Percentiles rank a stretch among this genome's conserved stretches.
Conservation (phyloP, 2,329 filamentous ascomycete genomes). For the Fusarium scirpi region DNA sequence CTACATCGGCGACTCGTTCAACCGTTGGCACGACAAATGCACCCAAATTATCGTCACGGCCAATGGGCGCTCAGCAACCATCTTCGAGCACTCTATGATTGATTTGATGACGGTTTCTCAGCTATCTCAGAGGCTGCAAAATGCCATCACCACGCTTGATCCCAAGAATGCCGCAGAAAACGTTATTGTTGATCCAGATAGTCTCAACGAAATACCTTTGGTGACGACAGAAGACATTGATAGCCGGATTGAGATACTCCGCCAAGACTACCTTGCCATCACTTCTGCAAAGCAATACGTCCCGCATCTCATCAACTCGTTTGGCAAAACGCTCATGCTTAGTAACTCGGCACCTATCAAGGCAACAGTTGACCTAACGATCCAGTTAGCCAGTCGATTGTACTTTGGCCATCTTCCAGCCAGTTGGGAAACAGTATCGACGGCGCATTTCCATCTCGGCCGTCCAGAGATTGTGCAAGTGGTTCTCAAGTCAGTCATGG, state of each 20-base stretch:
- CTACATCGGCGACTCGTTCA: conserved; percentile 13
- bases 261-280: background rate
- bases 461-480: conserved; percentile 9
- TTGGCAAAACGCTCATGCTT: background rate
- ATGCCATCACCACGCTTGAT: background rate
- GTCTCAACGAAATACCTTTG: background rate
- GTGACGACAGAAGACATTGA: background rate
- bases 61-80: conserved; percentile 9
- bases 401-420: conserved; percentile 16
- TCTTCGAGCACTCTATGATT: conserved; percentile 18
- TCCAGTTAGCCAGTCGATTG: conserved; percentile 5
- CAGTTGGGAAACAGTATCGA: conserved; percentile 17
- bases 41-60: conserved; percentile 6
- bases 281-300: conserved; percentile 9
- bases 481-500: conserved; percentile 2
- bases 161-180: background rate
- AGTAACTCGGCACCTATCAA: conserved; percentile 5
- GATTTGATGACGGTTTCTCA: conserved; percentile 12
- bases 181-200: background rate
- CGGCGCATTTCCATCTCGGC: conserved; percentile 7
- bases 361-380: conserved; percentile 6
- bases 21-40: conserved; percentile 18
- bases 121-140: conserved; percentile 1
- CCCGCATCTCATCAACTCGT: background rate
- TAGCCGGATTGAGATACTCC: background rate